Evolutionary conservation across 192 early-diverging fungal genomes (phyloP), one percentile per base, ranked within the genome.

Genomic region (Backusella circina): DNA sequence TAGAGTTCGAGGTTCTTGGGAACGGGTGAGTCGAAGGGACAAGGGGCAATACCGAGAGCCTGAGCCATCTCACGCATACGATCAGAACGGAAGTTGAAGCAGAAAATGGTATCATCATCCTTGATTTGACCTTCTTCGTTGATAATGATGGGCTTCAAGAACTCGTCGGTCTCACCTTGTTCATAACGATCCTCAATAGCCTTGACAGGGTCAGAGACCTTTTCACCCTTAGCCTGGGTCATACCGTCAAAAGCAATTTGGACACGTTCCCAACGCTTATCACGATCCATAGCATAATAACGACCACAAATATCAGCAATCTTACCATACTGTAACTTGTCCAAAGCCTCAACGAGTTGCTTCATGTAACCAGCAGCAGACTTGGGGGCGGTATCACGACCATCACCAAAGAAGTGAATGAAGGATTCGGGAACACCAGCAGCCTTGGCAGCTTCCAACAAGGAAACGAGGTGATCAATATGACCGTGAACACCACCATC

Each of bases 201-300:
- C 82, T 84, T 83, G 84, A 95, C 51, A 23, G 86, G 84, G 75
- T 93, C 91, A 44, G 72, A 67, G 21, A 85, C 73, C 81, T 90
- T 89, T 79, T 96, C 95, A 80, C 98, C 92, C 71, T 83, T 79
- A 50, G 89, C 93, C 77, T 88, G 84, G 36, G 93, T 91, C 79
- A 99, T 84, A 39, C 88, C 96, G 65, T 99, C 96, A 77, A 97
- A 93, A 37, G 98, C 98, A 41, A 96, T 84, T 88, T 97, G 90
- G 65, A 99, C 81, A 68, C 98, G 91, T 89, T 99, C 98, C 98
- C 98, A 99, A 73, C 98, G 93, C 92, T 99, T 99, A 85, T 99
- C 98, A 82, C 98, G 94, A 84, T 99, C 98, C 98, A 99, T 99
- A 71, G 97, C 97, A 82, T 98, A 99, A 91, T 99, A 99, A 65